Evolutionary conservation across 257 asterid species (phyloP).

Genomic region (Solanum virginianum): DNA sequence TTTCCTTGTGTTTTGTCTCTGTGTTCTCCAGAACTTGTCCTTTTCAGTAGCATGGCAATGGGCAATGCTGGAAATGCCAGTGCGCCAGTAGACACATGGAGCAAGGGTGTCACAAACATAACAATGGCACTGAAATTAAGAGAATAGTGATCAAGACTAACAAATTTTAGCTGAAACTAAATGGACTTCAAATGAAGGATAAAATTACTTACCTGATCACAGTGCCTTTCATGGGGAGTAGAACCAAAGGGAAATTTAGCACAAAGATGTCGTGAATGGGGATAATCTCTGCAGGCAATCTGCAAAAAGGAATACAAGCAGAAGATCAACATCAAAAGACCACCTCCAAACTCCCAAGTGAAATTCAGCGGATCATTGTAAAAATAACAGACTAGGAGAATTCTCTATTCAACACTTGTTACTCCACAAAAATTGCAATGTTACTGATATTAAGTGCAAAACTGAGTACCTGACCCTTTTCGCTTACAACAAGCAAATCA

Average conservation of each 20-base stretch:
- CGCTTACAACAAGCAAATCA: conserved; percentile 52
- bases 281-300: conserved; percentile 97
- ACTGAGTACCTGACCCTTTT: conserved; percentile 76
- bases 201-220: conserved; percentile 65
- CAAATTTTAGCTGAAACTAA: neutral
- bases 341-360: neutral
- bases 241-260: conserved; percentile 52
- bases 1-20: conserved; percentile 38
- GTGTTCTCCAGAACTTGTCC: conserved; percentile 53
- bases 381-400: neutral
- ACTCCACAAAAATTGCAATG: neutral
- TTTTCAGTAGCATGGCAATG: conserved; percentile 94
- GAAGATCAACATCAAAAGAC: neutral
- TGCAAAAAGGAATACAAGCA: conserved; percentile 5
- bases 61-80: conserved; percentile 27
- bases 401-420: neutral
- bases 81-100: conserved; percentile 75
- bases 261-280: conserved; percentile 86
- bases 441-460: neutral
- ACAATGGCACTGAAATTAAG: conserved; percentile 84
- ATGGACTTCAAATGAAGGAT: neutral
- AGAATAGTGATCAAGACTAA: conserved; percentile 6
- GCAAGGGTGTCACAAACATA: conserved; percentile 82
- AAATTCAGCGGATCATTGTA: neutral
- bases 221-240: conserved; percentile 46